Evolutionary conservation across 2,329 filamentous ascomycete genomes (phyloP).

Genomic region (Microdochium bolleyi): DNA sequence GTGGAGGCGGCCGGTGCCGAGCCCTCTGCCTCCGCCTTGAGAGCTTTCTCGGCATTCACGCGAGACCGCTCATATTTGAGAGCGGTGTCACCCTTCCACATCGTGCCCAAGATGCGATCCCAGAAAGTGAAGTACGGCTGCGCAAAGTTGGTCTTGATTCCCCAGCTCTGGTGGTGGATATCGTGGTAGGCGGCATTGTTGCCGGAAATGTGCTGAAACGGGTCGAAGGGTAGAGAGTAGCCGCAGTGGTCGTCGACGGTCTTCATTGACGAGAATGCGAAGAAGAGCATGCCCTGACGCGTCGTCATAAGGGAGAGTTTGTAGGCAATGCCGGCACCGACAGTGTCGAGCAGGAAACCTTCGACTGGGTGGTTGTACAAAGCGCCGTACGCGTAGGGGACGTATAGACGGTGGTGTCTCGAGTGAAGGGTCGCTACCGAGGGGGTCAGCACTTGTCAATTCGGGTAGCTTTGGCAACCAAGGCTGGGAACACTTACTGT

Average conservation of each 20-base stretch:
- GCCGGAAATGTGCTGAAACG: conserved; percentile 80
- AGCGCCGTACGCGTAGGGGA: conserved; percentile 93
- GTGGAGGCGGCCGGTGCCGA: neutral
- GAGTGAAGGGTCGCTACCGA: conserved; percentile 76
- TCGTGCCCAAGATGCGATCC: conserved; percentile 76
- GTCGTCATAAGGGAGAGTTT: conserved; percentile 75
- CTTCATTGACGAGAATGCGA: conserved; percentile 83
- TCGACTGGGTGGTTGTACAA: conserved; percentile 96
- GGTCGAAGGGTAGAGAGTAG: conserved; percentile 92
- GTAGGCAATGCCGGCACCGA: conserved; percentile 79
- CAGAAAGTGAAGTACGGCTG: conserved; percentile 95
- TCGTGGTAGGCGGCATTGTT: conserved; percentile 98
- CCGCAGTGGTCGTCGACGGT: conserved; percentile 97
- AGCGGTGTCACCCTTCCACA: conserved; percentile 61
- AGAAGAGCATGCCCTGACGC: conserved; percentile 84
- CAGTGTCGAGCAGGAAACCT: conserved; percentile 86
- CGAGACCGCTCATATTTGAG: conserved; percentile 33
- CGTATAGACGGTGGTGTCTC: conserved; percentile 91
- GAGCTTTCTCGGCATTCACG: conserved; percentile 27
- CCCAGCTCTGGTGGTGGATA: conserved; percentile 98
- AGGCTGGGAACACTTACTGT: conserved; percentile 67
- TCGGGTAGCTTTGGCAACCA: conserved; percentile 61
- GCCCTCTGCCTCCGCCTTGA: conserved; percentile 38
- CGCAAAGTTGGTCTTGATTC: conserved; percentile 91
- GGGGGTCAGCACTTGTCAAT: conserved; percentile 13